Base-by-base conservation (phyloP, 352 stramenopile genomes). In the Globisporangium yorkense region DNA sequence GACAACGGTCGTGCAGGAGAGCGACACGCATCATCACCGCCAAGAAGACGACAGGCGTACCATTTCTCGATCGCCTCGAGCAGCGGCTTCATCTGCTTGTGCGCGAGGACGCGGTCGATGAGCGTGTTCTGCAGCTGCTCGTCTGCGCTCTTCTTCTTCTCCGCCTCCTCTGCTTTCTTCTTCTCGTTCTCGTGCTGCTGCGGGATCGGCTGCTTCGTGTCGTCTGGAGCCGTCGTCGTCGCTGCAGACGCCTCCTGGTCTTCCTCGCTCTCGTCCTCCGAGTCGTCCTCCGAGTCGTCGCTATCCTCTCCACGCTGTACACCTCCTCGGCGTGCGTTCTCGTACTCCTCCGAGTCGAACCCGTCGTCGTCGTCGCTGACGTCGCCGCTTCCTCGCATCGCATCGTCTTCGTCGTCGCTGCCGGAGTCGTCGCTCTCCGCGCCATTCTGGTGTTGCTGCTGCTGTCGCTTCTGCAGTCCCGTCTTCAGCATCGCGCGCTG, bases 71-170 rank as follows among this genome's bases (percentile, higher is more conserved):
- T 89, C 8, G 79, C 76, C 12, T 86, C 74, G 16, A 89, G 59
- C 44, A 88, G 66, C 31, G 77, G 68, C 57, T 77, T 54, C 62
- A 92, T 78, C 61, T 87, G 77, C 53, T 88, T 89, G 67, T 92
- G 82, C 48, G 74, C 58, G 51, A 89, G 64, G 29, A 91, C 59
- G n/a, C 75, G 74, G 31, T 87, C 75, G 39, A 90, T 59, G 29
- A 88, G 48, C 57, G 67, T 70, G 20, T 68, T 57, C 39, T 77
- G 54, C 27, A 84, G 35, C 27, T 66, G 63, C 0, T 53, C 18
- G 18, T 57, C 50, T 1, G 27, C 40, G 8, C 20, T 53, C 12
- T 48, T 24, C 56, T 58, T 50, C n/a, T 21, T 48, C 15, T 61
- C 35, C 44, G 57, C 27, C 20, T 55, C 53, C 13, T 56, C 53